These are phyloP conservation scores for Stevia rebaudiana DNA, from an alignment of 140 eudicot genomes.

Conservation along the genomic window DNA sequence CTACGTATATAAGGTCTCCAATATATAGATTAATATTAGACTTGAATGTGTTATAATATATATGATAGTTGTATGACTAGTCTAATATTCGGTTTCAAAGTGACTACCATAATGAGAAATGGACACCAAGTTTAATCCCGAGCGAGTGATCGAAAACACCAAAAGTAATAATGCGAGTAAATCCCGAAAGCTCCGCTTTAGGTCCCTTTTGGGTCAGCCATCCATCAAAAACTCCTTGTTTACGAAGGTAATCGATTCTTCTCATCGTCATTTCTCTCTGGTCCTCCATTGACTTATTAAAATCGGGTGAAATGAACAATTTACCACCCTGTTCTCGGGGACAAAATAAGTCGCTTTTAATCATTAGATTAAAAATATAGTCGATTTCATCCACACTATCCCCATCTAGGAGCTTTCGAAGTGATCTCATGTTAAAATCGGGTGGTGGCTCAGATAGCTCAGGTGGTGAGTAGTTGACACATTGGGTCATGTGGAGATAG, in stretches of 20 bases:
- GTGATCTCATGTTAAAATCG: constrained; percentile 42
- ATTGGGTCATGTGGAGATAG: constrained; percentile 36
- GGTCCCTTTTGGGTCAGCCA: constrained; percentile 48
- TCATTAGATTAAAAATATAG: constrained; percentile 47
- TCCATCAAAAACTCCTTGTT: constrained; percentile 53
- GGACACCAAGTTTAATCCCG: constrained; percentile 66
- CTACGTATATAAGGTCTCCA: too few relatives aligned
- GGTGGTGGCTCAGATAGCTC: constrained; percentile 39
- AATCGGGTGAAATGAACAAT: constrained; percentile 61
- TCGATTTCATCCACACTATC: constrained; percentile 50
- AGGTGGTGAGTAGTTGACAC: constrained; percentile 58
- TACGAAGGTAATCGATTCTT: constrained; percentile 44
- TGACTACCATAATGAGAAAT: constrained; percentile 76
- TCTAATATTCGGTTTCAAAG: not conserved
- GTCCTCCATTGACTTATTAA: constrained; percentile 76
- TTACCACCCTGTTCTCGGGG: constrained; percentile 55
- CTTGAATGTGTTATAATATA: too few relatives aligned
- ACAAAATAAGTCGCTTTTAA: constrained; percentile 50
- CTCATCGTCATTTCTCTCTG: constrained; percentile 81
- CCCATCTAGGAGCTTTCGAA: constrained; percentile 68
- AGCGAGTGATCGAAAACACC: constrained; percentile 70
- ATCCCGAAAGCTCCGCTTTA: constrained; percentile 44
- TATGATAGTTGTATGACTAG: too few relatives aligned
- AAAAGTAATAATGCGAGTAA: constrained; percentile 41
- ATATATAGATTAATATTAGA: too few relatives aligned